Conservation (phyloP, 2,329 filamentous ascomycete species). For the Cadophora luteo-olivacea region DNA sequence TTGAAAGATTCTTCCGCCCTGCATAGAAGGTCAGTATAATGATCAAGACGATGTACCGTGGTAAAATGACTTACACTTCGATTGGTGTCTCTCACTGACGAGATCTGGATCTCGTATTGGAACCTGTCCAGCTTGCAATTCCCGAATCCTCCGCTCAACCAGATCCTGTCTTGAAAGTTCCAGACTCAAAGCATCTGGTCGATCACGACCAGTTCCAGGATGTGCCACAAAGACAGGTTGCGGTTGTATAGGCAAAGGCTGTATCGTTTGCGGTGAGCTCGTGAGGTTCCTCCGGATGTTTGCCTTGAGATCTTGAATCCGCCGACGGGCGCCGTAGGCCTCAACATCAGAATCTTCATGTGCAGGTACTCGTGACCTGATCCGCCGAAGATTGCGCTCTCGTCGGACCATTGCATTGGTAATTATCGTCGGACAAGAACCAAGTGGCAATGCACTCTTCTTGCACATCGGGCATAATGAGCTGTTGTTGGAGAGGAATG, state of each 20-base stretch:
- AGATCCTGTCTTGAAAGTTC: conserved; percentile 32
- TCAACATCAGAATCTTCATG: conserved; percentile 30
- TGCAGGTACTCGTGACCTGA: conserved; percentile 37
- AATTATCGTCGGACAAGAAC: conserved; percentile 69
- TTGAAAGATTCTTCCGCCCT: conserved; percentile 38
- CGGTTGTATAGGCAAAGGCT: conserved; percentile 27
- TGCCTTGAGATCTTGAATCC: conserved; percentile 24
- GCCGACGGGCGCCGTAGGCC: conserved; percentile 16
- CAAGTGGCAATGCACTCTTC: conserved; percentile 74
- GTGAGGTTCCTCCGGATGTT: conserved; percentile 24
- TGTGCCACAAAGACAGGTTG: conserved; percentile 28
- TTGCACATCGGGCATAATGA: conserved; percentile 94
- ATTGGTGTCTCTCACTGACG: conserved; percentile 23
- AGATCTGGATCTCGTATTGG: conserved; percentile 39
- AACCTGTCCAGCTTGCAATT: conserved; percentile 34
- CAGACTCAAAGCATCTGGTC: conserved; percentile 13
- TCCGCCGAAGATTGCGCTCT: conserved; percentile 70
- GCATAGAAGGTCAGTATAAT: conserved; percentile 16
- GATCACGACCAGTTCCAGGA: conserved; percentile 12
- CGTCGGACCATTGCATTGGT: conserved; percentile 88
- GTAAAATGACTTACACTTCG: conserved; percentile 32
- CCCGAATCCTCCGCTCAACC: conserved; percentile 38
- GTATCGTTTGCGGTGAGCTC: conserved; percentile 9
- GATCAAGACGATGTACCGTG: neutral
- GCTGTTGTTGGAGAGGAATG: conserved; percentile 78